phyloP scores from a whole-genome alignment of 257 asterid genomes.

The Thymus mandschuricus region DNA sequence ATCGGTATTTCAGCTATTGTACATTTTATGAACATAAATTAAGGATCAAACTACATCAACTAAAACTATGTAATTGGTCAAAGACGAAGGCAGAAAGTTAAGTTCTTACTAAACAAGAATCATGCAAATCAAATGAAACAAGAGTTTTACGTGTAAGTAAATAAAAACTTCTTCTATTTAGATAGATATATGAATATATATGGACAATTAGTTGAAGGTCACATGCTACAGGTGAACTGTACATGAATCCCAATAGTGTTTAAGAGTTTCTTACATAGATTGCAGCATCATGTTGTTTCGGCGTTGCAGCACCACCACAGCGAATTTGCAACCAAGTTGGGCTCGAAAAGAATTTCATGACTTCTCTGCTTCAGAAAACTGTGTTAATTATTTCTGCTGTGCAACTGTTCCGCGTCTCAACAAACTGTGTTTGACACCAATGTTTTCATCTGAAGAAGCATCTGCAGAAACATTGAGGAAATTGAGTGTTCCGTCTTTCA shows the following conservation, averaged over 20 bases:
- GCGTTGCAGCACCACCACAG: constrained; percentile 1
- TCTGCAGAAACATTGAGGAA: constrained; percentile 40
- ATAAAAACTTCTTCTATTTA: background rate
- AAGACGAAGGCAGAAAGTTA: background rate
- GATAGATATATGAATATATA: constrained; percentile 26
- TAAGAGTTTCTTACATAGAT: constrained; percentile 19
- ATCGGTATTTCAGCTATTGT: no score
- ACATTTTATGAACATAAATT: background rate
- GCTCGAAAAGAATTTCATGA: constrained; percentile 43
- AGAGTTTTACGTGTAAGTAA: background rate
- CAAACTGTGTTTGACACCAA: constrained; percentile 25
- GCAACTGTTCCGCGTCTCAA: constrained; percentile 30
- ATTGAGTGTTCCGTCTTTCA: constrained; percentile 27
- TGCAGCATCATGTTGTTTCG: constrained; percentile 21
- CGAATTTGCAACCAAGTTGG: constrained; percentile 13
- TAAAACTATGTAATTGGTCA: background rate
- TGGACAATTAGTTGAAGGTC: constrained; percentile 43
- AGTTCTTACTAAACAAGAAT: background rate
- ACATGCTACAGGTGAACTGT: constrained; percentile 36
- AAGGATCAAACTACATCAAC: background rate
- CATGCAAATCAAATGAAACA: constrained; percentile 22
- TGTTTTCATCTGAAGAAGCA: constrained; percentile 29
- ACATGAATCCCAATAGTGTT: constrained; percentile 34
- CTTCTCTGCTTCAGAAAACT: constrained; percentile 44
- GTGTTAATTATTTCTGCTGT: constrained; percentile 37